Percentiles rank a stretch among this genome's conserved stretches.
These are phyloP conservation scores for Penicillium polonicum DNA, from an alignment of 2,329 filamentous ascomycete species.

Conservation along the genomic window DNA sequence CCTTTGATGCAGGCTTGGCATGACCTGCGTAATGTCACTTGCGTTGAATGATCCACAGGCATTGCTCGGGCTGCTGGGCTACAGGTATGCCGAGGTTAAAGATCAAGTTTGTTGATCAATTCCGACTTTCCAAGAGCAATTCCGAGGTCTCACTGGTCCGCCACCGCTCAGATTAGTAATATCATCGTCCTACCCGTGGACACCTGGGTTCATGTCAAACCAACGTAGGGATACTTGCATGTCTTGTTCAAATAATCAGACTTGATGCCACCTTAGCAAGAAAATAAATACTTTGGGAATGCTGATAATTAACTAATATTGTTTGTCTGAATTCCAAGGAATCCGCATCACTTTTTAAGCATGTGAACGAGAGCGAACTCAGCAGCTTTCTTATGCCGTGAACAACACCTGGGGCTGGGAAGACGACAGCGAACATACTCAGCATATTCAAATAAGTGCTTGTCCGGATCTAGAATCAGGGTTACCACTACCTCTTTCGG, in stretches of 20 bases:
- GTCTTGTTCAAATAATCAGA: neutral
- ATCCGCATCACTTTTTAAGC: no score
- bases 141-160: neutral
- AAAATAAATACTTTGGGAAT: neutral
- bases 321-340: no score
- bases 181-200: neutral
- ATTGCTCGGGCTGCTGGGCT: neutral
- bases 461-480: neutral
- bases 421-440: neutral
- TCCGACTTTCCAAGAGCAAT: neutral
- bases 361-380: no score
- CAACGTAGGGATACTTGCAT: neutral
- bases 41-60: neutral
- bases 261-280: neutral
- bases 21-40: neutral
- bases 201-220: neutral
- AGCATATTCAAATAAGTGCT: neutral
- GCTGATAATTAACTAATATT: neutral
- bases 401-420: no score
- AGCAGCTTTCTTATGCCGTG: no score
- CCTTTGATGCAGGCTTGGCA: neutral
- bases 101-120: neutral
- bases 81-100: neutral
- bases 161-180: neutral
- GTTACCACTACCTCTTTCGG: neutral